Base-by-base conservation (phyloP, 495 filamentous ascomycete species). In the Penicillium bialowiezense region DNA sequence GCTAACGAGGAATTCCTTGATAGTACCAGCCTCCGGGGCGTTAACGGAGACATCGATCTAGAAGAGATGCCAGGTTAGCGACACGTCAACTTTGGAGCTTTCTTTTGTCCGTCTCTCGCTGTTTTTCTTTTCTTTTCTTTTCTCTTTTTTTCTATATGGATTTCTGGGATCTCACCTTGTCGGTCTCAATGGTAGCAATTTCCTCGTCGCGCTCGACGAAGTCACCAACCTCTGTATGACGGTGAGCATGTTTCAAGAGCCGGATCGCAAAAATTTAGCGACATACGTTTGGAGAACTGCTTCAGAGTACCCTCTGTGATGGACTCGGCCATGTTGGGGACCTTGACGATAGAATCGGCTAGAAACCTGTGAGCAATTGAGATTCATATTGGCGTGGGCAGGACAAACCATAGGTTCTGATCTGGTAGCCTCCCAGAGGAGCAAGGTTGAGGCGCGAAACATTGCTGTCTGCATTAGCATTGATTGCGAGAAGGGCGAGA, bases 111-210 rank as follows among this genome's bases (percentile, higher is more conserved):
- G 3, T 26, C 23, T 8, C 8, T 8, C 8, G 23, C 4, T 26
- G 8, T 26, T 26, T 26, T 26, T 26, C 8, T 26, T 26, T 26
- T 26, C 23, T 26, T 26, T 26, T 26, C 23, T 26, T 26, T 8
- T 26, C 8, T 26, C 23, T 26, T 26, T 26, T 26, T 26, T 4
- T 26, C 23, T 26, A 4, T 26, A 4, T 3, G 23, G 8, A 26
- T 26, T 26, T 3, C 23, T 26, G 23, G 23, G 7, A 12, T 29
- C 37, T 52, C 77, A 91, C 91, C 88, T 99, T 99, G 78, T 99
- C 95, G n/a, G 93, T 99, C 71, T 99, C 93, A 64, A 99, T 99
- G 28, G 95, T 96, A 23, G 93, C 95, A 63, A 99, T 93, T 67
- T 97, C 95, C 70, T 99, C 95, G 62, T 97, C 95, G 62, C 86